These are phyloP conservation scores for Rosellinia necatrix DNA, from an alignment of 2,329 filamentous ascomycete genomes.

Conservation along the genomic window DNA sequence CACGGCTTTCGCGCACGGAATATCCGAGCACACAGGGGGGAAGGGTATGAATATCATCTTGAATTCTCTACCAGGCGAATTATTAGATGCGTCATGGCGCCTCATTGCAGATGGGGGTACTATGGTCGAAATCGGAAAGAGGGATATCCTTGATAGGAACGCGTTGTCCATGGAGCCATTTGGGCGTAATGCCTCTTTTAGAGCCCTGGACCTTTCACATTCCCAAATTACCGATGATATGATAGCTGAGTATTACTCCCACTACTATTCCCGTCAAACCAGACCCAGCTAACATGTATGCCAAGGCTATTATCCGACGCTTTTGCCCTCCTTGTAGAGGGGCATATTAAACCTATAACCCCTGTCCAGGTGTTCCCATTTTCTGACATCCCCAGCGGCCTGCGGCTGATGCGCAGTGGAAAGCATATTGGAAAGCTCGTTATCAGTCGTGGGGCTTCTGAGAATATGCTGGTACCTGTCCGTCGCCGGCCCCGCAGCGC, in stretches of 20 bases:
- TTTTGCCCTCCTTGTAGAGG: not conserved
- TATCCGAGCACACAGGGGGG: constrained; percentile 2
- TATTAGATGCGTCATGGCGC: constrained; percentile 11
- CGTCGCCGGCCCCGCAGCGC: constrained; percentile 23
- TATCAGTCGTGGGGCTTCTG: constrained; percentile 28
- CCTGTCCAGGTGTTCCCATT: not conserved
- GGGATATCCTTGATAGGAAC: constrained; percentile 18
- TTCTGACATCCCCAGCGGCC: not conserved
- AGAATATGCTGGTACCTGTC: constrained; percentile 34
- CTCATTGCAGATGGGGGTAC: not conserved
- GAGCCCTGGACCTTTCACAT: constrained; percentile 12
- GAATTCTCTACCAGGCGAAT: constrained; percentile 17
- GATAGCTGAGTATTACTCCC: not conserved
- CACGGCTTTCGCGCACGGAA: not conserved
- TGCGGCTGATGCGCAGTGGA: constrained; percentile 3
- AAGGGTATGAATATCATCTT: constrained; percentile 16
- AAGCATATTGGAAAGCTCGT: constrained; percentile 46
- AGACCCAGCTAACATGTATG: not conserved
- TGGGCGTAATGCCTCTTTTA: constrained; percentile 13
- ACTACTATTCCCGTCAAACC: not conserved
- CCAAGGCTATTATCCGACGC: not conserved
- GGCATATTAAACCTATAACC: not conserved
- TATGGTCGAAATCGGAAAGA: constrained; percentile 23
- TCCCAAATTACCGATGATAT: constrained; percentile 7
- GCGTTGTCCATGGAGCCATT: constrained; percentile 19